These are phyloP conservation scores for Chlamydomonas incerta DNA, from an alignment of 139 green algal genomes.

Conservation along the genomic window DNA sequence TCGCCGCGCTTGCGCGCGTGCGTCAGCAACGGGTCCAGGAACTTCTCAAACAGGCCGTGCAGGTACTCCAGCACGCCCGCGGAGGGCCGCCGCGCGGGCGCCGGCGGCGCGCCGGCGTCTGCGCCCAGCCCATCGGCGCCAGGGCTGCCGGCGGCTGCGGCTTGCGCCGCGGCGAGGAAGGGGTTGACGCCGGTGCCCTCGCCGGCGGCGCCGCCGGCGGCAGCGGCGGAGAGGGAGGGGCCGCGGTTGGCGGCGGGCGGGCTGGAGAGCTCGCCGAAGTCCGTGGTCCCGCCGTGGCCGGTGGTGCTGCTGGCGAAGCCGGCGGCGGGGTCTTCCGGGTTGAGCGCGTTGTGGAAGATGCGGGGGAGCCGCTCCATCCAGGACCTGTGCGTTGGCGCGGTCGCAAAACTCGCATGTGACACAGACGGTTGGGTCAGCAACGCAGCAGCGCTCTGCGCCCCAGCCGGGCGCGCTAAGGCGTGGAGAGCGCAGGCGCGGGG, in stretches of 20 bases:
- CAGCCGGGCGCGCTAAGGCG: no score
- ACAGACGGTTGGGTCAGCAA: no score
- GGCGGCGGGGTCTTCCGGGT: neutral
- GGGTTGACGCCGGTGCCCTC: neutral
- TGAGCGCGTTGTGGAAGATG: neutral
- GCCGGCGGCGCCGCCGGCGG: neutral
- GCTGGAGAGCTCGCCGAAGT: no score
- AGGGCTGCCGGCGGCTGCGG: no score
- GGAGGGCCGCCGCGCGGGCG: neutral
- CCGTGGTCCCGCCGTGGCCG: no score
- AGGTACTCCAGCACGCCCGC: neutral
- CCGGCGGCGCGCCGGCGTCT: neutral
- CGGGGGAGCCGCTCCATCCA: neutral
- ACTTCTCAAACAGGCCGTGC: slow-evolving; percentile 9
- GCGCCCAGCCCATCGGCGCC: neutral
- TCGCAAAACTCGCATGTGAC: no score
- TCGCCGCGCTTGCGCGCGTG: neutral
- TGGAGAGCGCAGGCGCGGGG: no score
- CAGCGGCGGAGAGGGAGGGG: no score
- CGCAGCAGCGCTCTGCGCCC: no score
- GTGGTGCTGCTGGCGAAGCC: no score
- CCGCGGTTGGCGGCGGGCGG: no score
- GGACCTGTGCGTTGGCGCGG: slow-evolving; percentile 31
- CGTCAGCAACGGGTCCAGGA: slow-evolving; percentile 34
- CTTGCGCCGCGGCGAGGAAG: no score